Conservation (phyloP, 2,329 filamentous ascomycete genomes). For the Epichloe uncinata region DNA sequence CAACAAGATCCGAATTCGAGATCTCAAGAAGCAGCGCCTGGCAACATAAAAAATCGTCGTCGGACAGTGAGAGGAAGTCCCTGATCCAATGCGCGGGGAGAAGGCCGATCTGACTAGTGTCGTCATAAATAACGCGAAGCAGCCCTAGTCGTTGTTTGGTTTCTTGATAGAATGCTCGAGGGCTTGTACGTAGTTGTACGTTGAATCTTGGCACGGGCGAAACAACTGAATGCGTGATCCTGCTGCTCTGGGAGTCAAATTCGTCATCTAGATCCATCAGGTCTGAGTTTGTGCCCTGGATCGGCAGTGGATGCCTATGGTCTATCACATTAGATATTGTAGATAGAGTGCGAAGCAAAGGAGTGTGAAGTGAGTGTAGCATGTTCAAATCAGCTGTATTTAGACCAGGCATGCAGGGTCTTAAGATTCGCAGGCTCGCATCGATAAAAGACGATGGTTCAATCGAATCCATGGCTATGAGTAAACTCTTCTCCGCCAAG, state of each 20-base stretch:
- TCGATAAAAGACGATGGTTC: constrained; percentile 34
- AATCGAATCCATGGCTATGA: constrained; percentile 27
- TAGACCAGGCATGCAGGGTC: constrained; percentile 34
- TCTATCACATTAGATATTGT: constrained; percentile 22
- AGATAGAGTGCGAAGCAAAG: constrained; percentile 30
- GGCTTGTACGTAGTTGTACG: constrained; percentile 26
- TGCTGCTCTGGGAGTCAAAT: constrained; percentile 47
- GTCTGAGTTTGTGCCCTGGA: constrained; percentile 29
- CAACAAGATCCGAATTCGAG: constrained; percentile 38
- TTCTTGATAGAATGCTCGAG: constrained; percentile 33
- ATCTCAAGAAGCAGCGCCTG: constrained; percentile 37
- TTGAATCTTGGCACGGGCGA: constrained; percentile 34
- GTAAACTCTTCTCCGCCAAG: constrained; percentile 28
- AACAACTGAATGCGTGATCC: constrained; percentile 23
- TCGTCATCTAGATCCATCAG: constrained; percentile 56
- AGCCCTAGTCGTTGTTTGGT: constrained; percentile 33
- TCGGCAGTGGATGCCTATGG: constrained; percentile 9
- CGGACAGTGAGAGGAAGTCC: constrained; percentile 31
- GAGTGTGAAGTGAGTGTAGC: constrained; percentile 24
- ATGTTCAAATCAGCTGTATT: constrained; percentile 22
- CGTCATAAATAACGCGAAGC: constrained; percentile 28
- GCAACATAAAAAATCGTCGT: constrained; percentile 41
- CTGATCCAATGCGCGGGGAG: constrained; percentile 39
- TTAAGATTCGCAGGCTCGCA: constrained; percentile 29
- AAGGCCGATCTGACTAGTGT: constrained; percentile 31